A percentile compares a stretch with the other conserved stretches of the same genome.
phyloP scores from a whole-genome alignment of 2,329 filamentous ascomycete genomes.

The Alternaria conjuncta region DNA sequence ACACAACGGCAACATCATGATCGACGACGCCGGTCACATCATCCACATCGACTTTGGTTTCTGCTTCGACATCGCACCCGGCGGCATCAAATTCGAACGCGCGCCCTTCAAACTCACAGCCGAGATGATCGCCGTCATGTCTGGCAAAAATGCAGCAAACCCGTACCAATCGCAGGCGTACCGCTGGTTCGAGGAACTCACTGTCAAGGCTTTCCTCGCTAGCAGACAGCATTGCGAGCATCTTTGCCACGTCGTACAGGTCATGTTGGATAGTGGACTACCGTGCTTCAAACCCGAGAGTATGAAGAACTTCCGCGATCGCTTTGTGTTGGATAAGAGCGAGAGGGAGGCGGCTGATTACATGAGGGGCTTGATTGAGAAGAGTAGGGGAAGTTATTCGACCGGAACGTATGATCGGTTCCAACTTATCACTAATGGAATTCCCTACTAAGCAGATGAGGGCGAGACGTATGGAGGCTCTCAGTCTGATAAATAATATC shows the following conservation, averaged over 20 bases:
- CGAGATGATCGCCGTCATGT: conserved; percentile 99
- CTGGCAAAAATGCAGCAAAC: conserved; percentile 63
- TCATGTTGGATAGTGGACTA: conserved; percentile 96
- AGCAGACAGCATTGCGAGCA: conserved; percentile 86
- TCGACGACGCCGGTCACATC: conserved; percentile 95
- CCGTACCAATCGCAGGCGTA: conserved; percentile 77
- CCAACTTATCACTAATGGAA: conserved; percentile 95
- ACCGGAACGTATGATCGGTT: conserved; percentile 98
- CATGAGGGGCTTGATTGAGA: conserved; percentile 86
- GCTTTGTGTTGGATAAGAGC: conserved; percentile 89
- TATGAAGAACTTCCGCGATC: conserved; percentile 86
- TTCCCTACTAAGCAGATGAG: conserved; percentile 72
- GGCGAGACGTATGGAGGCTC: background rate
- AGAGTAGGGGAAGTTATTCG: conserved; percentile 87
- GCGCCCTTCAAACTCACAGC: conserved; percentile 97
- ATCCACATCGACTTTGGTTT: conserved; percentile 99
- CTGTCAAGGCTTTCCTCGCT: conserved; percentile 92
- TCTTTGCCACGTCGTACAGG: conserved; percentile 83
- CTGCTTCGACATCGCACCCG: conserved; percentile 98
- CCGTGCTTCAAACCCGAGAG: conserved; percentile 98
- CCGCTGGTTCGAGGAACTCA: conserved; percentile 95
- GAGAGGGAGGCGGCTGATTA: conserved; percentile 95
- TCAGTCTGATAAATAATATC: background rate
- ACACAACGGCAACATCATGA: conserved; percentile 99
- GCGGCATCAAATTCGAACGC: conserved; percentile 95